phyloP scores from a whole-genome alignment of 108 stramenopile genomes.

The Skeletonema marinoi region DNA sequence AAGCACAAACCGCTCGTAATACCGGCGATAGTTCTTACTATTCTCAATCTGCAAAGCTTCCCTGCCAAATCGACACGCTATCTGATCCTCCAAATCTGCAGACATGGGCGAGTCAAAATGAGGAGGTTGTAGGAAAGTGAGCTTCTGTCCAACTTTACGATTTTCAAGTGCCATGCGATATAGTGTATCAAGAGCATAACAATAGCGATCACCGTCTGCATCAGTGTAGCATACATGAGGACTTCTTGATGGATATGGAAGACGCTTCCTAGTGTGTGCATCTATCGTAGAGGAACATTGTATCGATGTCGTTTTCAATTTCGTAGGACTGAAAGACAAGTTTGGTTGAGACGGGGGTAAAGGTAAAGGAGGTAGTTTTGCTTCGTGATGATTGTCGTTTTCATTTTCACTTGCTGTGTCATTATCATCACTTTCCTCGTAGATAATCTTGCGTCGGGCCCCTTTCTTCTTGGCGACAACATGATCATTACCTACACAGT shows the following conservation, averaged over 20 bases:
- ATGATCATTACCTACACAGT: neutral
- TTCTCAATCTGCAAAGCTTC: conserved; percentile 61
- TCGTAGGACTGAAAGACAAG: neutral
- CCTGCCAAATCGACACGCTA: conserved; percentile 75
- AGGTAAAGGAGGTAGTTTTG: neutral
- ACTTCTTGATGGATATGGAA: conserved; percentile 36
- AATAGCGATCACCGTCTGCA: conserved; percentile 68
- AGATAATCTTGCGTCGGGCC: neutral
- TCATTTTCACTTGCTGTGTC: neutral
- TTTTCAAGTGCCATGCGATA: conserved; percentile 61
- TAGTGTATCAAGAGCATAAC: conserved; percentile 74
- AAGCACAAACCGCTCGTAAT: conserved; percentile 8
- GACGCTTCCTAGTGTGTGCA: conserved; percentile 57
- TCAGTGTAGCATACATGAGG: conserved; percentile 72
- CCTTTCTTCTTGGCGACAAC: neutral
- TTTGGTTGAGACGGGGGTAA: neutral
- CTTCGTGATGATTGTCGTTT: neutral
- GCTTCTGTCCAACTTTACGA: conserved; percentile 20
- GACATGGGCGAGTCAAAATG: conserved; percentile 78
- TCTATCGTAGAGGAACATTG: conserved; percentile 62
- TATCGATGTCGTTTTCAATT: neutral
- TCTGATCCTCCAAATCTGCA: conserved; percentile 80
- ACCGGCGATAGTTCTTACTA: conserved; percentile 55
- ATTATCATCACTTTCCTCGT: neutral
- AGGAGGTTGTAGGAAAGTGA: conserved; percentile 76